These are phyloP conservation scores for Starmerella bacillaris DNA, from an alignment of 805 yeast species.

Conservation along the genomic window DNA sequence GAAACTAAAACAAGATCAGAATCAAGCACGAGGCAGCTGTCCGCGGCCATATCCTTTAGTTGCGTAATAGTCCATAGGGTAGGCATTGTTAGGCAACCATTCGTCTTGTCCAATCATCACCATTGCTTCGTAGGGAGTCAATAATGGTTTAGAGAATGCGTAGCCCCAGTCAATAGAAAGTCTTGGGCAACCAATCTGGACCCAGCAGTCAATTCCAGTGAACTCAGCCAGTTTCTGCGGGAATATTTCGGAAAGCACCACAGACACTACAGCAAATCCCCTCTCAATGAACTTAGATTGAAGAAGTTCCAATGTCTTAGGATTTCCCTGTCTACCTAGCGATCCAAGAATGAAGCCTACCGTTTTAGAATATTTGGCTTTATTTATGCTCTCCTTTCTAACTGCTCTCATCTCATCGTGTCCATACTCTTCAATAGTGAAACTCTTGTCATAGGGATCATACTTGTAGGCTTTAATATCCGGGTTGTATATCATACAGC, in stretches of 20 bases:
- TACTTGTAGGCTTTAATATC: constrained; percentile 78
- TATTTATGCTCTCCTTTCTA: constrained; percentile 52
- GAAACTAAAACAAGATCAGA: too few relatives aligned
- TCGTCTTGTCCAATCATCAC: constrained; percentile 59
- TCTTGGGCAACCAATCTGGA: constrained; percentile 95
- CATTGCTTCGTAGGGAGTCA: constrained; percentile 94
- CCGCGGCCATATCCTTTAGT: constrained; percentile 88
- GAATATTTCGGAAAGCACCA: constrained; percentile 78
- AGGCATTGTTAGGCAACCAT: constrained; percentile 28
- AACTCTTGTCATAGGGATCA: constrained; percentile 85
- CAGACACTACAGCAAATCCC: constrained; percentile 58
- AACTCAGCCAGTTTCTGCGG: constrained; percentile 85
- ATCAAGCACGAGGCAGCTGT: constrained; percentile 34
- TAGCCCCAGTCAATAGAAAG: constrained; percentile 97
- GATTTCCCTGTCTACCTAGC: constrained; percentile 85
- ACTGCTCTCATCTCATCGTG: constrained; percentile 64
- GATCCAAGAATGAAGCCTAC: constrained; percentile 85
- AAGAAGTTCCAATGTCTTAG: constrained; percentile 51
- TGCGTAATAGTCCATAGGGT: constrained; percentile 93
- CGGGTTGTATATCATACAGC: constrained; percentile 96
- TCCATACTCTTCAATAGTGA: constrained; percentile 76
- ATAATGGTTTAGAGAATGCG: constrained; percentile 76
- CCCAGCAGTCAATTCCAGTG: constrained; percentile 83
- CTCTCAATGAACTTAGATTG: constrained; percentile 34
- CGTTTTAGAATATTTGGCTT: constrained; percentile 42